phyloP scores from a whole-genome alignment of 73 alveolate genomes.

The Paramecium primaurelia region DNA sequence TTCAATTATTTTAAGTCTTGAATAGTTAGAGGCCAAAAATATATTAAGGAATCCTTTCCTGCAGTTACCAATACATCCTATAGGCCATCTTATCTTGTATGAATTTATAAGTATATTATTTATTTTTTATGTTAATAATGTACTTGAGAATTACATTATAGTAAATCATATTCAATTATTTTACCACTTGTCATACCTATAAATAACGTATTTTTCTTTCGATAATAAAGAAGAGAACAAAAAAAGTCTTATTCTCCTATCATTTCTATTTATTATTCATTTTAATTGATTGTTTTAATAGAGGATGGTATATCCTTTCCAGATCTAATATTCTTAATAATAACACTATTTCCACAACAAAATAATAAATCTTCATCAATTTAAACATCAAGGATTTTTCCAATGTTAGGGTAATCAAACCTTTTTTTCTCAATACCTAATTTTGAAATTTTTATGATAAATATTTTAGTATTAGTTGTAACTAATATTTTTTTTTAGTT shows the following conservation, averaged over 20 bases:
- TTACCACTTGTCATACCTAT: neutral
- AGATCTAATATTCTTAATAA: neutral
- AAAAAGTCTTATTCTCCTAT: neutral
- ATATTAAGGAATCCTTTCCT: neutral
- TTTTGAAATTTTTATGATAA: neutral
- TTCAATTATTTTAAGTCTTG: neutral
- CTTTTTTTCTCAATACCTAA: neutral
- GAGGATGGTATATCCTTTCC: neutral
- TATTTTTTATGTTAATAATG: neutral
- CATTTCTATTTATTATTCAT: neutral
- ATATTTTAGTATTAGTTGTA: neutral
- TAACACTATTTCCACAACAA: neutral
- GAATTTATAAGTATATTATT: neutral
- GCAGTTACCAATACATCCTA: neutral
- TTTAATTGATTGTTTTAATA: neutral
- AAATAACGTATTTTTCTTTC: neutral
- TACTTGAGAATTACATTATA: neutral
- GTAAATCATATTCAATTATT: neutral
- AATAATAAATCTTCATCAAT: neutral
- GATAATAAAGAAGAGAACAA: neutral
- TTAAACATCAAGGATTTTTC: neutral
- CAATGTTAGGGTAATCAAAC: neutral
- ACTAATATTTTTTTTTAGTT: neutral
- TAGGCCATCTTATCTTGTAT: neutral
- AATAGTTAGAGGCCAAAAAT: neutral